phyloP scores from a whole-genome alignment of 2,329 filamentous ascomycete species.

The Sarocladium oryzae region DNA sequence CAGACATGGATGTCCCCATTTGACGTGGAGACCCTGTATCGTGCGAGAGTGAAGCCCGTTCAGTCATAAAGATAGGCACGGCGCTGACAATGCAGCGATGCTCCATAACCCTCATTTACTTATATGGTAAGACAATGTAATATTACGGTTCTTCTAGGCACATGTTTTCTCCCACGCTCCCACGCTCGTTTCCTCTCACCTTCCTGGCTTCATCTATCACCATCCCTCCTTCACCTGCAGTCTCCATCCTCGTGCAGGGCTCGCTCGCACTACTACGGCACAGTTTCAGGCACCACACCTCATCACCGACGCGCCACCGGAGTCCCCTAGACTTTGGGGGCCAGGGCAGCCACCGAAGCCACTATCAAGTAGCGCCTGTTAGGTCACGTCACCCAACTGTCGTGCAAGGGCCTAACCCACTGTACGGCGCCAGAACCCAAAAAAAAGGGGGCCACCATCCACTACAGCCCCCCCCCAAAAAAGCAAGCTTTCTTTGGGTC shows the following conservation, averaged over 20 bases:
- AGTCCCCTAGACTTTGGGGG: neutral
- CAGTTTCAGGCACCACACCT: slow-evolving; percentile 7
- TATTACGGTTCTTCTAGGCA: too few relatives aligned
- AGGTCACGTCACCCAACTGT: neutral
- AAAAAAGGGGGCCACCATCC: slow-evolving; percentile 1
- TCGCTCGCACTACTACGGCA: slow-evolving; percentile 1
- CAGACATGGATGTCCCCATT: neutral
- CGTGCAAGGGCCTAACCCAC: neutral
- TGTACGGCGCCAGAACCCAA: neutral
- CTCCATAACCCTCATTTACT: too few relatives aligned
- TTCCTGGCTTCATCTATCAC: neutral
- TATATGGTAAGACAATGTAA: neutral
- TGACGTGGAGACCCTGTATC: neutral
- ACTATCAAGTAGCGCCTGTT: neutral
- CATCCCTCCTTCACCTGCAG: neutral
- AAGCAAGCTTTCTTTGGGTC: neutral
- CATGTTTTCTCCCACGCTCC: neutral
- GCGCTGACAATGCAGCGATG: neutral
- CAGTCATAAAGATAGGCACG: neutral
- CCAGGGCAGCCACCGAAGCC: slow-evolving; percentile 1
- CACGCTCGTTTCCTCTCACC: neutral
- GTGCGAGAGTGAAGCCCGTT: neutral
- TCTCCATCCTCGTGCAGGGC: slow-evolving; percentile 1
- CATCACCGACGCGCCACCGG: neutral
- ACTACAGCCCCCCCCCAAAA: neutral